These are phyloP conservation scores for Anthoceros angustus DNA, from an alignment of 225 moss, liverwort and hornwort species.

Conservation along the genomic window DNA sequence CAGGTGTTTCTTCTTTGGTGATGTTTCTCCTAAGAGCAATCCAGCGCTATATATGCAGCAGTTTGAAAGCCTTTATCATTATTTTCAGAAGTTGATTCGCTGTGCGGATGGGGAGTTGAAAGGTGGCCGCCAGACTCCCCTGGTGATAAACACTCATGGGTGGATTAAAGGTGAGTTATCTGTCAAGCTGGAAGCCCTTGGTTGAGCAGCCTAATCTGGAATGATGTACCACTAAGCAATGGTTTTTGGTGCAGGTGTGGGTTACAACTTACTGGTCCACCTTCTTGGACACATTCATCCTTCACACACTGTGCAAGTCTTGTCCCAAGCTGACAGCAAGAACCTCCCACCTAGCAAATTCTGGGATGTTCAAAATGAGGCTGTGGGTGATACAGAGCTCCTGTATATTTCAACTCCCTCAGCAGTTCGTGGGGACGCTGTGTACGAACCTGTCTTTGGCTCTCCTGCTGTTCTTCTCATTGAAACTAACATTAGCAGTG, in stretches of 20 bases:
- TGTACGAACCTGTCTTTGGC: constrained; percentile 8
- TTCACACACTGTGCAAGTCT: constrained; percentile 72
- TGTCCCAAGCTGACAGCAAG: constrained; percentile 34
- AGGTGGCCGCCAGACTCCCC: constrained; percentile 19
- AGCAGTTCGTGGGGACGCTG: constrained; percentile 40
- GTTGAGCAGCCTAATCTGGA: background rate
- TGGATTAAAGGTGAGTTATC: constrained; percentile 73
- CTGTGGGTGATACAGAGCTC: constrained; percentile 22
- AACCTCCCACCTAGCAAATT: constrained; percentile 68
- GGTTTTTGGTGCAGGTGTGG: constrained; percentile 39
- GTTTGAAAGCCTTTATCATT: constrained; percentile 50
- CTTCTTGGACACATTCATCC: constrained; percentile 52
- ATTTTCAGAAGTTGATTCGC: constrained; percentile 29
- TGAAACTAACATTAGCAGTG: background rate
- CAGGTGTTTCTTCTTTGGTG: constrained; percentile 92
- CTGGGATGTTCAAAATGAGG: constrained; percentile 44
- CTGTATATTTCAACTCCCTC: constrained; percentile 52
- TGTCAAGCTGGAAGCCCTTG: no score
- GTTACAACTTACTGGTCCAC: constrained; percentile 64
- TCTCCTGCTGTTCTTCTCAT: constrained; percentile 1
- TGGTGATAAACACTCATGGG: constrained; percentile 84
- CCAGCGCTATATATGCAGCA: constrained; percentile 65
- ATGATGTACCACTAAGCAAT: background rate
- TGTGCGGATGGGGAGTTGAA: background rate
- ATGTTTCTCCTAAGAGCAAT: constrained; percentile 73